Base-by-base conservation (phyloP, 225 moss, liverwort and hornwort genomes). In the Pseudoscleropodium purum region DNA sequence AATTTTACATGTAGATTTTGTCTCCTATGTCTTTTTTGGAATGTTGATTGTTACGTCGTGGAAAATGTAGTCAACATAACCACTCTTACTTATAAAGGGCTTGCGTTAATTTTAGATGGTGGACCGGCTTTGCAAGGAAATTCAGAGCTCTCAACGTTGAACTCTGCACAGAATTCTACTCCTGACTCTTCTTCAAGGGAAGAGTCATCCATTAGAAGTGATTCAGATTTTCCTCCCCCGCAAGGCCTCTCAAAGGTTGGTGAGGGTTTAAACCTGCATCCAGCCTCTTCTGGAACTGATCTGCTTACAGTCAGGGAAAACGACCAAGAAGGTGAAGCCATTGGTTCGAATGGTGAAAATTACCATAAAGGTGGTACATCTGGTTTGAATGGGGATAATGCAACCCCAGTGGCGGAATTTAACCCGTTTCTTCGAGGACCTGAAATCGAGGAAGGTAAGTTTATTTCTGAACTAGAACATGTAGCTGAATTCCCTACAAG, bases 61-160 rank as follows among this genome's bases (percentile, higher is more conserved):
- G 49, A 13, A 59, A 77, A 83, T 78, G 16, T 34, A 73, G 60
- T 89, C 43, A 45, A 39, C 69, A 67, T 49, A 81, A 47, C n/a
- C 84, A 61, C 21, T 84, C n/a, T 79, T 75, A 67, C 54, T 75
- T 80, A 39, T 70, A 81, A 51, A 11, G 41, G 11, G 79, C 34
- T 85, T 91, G 75, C 63, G 29, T 89, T 72, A 62, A 87, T 87
- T 90, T 69, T 96, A 99, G 99, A 97, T 93, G 99, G 99, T 78
- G 90, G 90, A 33, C 97, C 96, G 87, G 93, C 97, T 41, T 86
- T 97, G 86, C 95, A 95, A 93, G 97, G 96, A 88, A 93, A 90
- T 51, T 92, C 96, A 87, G 94, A 95, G 81, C 67, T 96, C 57
- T 93, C 97, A 85, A 75, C 91, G 20, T 51, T 92, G 39, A 94